These are phyloP conservation scores for Flaveria trinervia DNA, from an alignment of 129 eudicot genomes.

Conservation along the genomic window DNA sequence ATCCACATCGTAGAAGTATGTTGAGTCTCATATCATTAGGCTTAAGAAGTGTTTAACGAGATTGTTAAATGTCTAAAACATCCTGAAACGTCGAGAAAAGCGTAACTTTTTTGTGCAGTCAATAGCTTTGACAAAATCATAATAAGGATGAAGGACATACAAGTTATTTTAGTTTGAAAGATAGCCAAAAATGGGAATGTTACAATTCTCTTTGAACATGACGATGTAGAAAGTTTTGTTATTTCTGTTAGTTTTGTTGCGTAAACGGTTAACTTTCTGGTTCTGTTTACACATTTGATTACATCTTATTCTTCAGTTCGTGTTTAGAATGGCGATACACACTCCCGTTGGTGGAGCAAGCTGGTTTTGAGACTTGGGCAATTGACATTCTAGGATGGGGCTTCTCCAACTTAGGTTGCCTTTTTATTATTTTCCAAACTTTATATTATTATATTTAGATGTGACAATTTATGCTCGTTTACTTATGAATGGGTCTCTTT, in stretches of 20 bases:
- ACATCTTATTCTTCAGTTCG: constrained; percentile 75
- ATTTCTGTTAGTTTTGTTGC: background rate
- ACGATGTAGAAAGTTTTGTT: background rate
- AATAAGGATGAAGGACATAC: background rate
- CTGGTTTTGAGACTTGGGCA: constrained; percentile 85
- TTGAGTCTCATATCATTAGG: background rate
- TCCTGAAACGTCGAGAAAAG: background rate
- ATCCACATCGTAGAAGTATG: background rate
- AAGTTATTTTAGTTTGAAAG: too few relatives aligned
- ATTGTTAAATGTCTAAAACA: constrained; percentile 4
- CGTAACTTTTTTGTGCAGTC: background rate
- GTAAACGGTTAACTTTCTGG: background rate
- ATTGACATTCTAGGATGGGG: constrained; percentile 98
- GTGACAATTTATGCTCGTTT: background rate
- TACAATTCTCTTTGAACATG: background rate
- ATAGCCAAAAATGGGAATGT: background rate
- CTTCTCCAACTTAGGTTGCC: constrained; percentile 78
- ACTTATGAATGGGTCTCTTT: background rate
- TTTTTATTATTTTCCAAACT: background rate
- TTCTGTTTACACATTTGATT: constrained; percentile 34
- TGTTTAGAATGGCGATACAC: constrained; percentile 96
- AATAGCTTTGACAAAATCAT: background rate
- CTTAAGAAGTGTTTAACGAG: background rate
- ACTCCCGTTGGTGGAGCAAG: constrained; percentile 84
- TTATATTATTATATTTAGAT: background rate